These are phyloP conservation scores for Hypocrella siamensis DNA, from an alignment of 2,329 filamentous ascomycete species.

Conservation along the genomic window DNA sequence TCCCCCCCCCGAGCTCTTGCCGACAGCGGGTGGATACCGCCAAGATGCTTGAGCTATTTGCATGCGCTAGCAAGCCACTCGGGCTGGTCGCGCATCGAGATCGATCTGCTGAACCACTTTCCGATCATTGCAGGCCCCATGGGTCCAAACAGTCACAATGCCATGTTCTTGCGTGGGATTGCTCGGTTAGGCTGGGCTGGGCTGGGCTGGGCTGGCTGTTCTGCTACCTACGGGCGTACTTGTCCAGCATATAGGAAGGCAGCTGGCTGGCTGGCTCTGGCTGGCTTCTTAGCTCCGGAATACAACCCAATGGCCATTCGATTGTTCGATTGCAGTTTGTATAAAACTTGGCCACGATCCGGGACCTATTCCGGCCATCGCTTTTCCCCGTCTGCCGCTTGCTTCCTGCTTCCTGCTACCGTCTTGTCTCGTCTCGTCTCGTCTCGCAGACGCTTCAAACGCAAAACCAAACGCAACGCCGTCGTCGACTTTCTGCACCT, in stretches of 20 bases:
- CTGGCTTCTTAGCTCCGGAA: not conserved
- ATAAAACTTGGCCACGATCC: conserved; percentile 1
- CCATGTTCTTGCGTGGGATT: no score
- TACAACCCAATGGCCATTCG: not conserved
- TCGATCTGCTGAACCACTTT: conserved; percentile 4
- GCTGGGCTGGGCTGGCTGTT: not conserved
- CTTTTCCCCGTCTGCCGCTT: not conserved
- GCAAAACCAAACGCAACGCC: no score
- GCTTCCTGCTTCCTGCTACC: not conserved
- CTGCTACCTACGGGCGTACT: no score
- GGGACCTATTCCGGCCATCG: not conserved
- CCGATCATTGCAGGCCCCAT: conserved; percentile 2
- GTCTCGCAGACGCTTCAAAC: no score
- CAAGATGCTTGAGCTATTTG: conserved; percentile 2
- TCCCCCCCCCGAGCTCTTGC: no score
- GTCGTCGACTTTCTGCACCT: no score
- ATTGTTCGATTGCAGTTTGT: not conserved
- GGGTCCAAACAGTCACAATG: conserved; percentile 1
- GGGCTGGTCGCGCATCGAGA: conserved; percentile 3
- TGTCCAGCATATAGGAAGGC: not conserved
- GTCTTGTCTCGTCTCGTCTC: not conserved
- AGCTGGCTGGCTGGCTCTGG: not conserved
- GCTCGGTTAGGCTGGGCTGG: no score
- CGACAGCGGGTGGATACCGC: not conserved
- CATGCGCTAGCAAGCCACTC: conserved; percentile 2